Evolutionary conservation across 2,329 filamentous ascomycete genomes (phyloP).

Genomic region (Akanthomyces muscarius): DNA sequence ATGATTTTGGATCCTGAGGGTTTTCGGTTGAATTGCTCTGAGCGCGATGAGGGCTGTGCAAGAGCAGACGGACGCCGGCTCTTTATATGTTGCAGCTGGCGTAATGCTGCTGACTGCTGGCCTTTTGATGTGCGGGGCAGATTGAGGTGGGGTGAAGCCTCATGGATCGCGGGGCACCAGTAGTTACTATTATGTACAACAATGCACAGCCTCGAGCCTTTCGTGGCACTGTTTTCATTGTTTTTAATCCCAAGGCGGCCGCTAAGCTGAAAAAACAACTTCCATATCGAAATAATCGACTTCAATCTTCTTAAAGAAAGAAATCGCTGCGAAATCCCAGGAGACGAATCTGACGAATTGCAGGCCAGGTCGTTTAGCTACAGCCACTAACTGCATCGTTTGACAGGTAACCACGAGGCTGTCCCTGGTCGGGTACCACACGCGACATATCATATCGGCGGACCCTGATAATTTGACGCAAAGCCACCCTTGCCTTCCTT

Average conservation of each 20-base stretch:
- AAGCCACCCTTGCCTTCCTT: background rate
- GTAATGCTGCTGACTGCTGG: background rate
- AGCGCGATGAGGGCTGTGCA: background rate
- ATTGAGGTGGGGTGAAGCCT: constrained; percentile 7
- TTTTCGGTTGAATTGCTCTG: background rate
- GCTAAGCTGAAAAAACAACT: no score
- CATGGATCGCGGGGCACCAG: constrained; percentile 2
- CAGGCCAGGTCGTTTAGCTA: no score
- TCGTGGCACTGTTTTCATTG: background rate
- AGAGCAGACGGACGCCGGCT: background rate
- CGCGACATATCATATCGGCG: background rate
- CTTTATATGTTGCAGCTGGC: background rate
- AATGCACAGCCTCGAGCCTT: background rate
- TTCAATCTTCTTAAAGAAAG: no score
- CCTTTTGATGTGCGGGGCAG: constrained; percentile 11
- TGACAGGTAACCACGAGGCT: no score
- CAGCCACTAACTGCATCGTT: no score
- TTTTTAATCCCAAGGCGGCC: no score
- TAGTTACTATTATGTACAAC: background rate
- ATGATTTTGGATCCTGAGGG: background rate
- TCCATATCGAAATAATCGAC: no score
- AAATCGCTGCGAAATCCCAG: no score
- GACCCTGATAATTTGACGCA: background rate
- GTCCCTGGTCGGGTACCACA: background rate
- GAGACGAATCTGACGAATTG: no score